Evolutionary conservation across 202 grass and related monocot genomes (phyloP).

Genomic region (Panicum virgatum): DNA sequence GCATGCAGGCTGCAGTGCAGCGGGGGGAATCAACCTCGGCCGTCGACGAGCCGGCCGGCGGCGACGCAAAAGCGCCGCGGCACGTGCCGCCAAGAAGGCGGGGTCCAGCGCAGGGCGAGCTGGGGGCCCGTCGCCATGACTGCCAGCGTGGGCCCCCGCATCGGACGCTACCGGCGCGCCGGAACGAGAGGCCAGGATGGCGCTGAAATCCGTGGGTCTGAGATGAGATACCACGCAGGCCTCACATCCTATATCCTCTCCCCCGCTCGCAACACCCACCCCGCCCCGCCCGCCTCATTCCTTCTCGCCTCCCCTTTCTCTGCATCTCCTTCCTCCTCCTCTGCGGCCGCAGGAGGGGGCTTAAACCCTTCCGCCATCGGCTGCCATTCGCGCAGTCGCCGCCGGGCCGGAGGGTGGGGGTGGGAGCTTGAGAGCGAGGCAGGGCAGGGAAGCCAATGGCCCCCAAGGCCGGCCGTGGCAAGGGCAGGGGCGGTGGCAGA

Average conservation of each 20-base stretch:
- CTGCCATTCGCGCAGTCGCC: background rate
- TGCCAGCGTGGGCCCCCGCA: conserved; percentile 8
- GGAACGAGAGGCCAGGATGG: conserved; percentile 64
- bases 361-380: conserved; percentile 9
- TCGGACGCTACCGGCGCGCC: background rate
- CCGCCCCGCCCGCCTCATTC: conserved; percentile 15
- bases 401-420: background rate
- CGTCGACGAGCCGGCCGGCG: background rate
- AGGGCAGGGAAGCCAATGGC: conserved; percentile 52
- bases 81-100: too few relatives aligned
- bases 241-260: conserved; percentile 69
- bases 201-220: conserved; percentile 40
- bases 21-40: background rate
- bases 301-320: background rate
- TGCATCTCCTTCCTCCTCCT: background rate
- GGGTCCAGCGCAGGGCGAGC: too few relatives aligned
- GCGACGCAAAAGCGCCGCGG: too few relatives aligned
- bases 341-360: background rate
- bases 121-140: background rate
- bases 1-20: too few relatives aligned
- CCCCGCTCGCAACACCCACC: background rate
- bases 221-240: conserved; percentile 32
- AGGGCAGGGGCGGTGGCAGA: conserved; percentile 60
- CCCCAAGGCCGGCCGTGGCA: conserved; percentile 81
- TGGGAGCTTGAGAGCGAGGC: background rate